Evolutionary conservation across 2,329 filamentous ascomycete species (phyloP).

Genomic region (Scedosporium apiospermum): DNA sequence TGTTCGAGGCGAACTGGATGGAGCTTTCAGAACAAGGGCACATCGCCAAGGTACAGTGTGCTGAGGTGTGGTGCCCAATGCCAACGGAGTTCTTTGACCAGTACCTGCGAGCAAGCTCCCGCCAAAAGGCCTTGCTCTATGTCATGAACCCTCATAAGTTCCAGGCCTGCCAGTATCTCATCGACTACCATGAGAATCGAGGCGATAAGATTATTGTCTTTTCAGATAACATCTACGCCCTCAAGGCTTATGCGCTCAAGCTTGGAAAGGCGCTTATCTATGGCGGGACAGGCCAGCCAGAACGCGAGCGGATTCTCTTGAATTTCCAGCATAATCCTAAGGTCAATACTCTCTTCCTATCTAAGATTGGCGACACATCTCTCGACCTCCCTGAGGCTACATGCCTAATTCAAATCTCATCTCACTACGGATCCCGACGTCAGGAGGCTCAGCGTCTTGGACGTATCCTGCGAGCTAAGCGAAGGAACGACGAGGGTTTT

Average conservation of each 20-base stretch:
- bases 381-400: slow-evolving; percentile 94
- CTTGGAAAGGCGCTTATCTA: slow-evolving; percentile 85
- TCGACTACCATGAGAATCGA: slow-evolving; percentile 89
- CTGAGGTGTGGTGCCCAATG: slow-evolving; percentile 99
- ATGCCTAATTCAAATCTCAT: slow-evolving; percentile 93
- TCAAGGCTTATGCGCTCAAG: slow-evolving; percentile 76
- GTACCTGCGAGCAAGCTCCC: slow-evolving; percentile 62
- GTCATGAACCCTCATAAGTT: slow-evolving; percentile 98
- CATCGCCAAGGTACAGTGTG: slow-evolving; percentile 94
- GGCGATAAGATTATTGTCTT: slow-evolving; percentile 99
- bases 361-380: slow-evolving; percentile 97
- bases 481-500: slow-evolving; percentile 94
- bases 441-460: slow-evolving; percentile 93
- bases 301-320: slow-evolving; percentile 78
- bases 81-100: slow-evolving; percentile 96
- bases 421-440: slow-evolving; percentile 91
- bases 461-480: slow-evolving; percentile 87
- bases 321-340: slow-evolving; percentile 91
- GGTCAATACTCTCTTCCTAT: slow-evolving; percentile 89
- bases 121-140: slow-evolving; percentile 52
- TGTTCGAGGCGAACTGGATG: slow-evolving; percentile 99
- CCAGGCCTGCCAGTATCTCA: slow-evolving; percentile 95
- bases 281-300: slow-evolving; percentile 74
- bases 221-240: slow-evolving; percentile 90
- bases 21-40: slow-evolving; percentile 94